Conservation (phyloP, 1,284 basidiomycete genomes). For the Ganoderma resinaceum region DNA sequence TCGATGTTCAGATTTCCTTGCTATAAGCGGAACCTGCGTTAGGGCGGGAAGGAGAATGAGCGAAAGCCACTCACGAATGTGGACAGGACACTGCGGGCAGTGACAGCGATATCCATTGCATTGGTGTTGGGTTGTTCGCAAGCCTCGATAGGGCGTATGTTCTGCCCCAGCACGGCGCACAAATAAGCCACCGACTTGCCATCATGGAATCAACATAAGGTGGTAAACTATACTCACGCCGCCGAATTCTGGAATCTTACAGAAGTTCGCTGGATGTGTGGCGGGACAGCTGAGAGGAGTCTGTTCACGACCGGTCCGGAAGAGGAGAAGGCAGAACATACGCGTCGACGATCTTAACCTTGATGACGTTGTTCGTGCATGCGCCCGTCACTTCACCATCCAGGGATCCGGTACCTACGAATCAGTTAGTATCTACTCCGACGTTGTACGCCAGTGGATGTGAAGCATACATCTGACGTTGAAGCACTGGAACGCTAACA, state of each 20-base stretch:
- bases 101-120: constrained; percentile 39
- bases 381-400: constrained; percentile 37
- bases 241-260: constrained; percentile 40
- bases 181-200: background rate
- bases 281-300: constrained; percentile 34
- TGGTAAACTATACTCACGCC: constrained; percentile 26
- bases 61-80: constrained; percentile 33
- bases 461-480: constrained; percentile 27
- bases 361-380: constrained; percentile 37
- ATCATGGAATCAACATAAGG: background rate
- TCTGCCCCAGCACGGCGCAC: constrained; percentile 16
- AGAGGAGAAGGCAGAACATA: constrained; percentile 18
- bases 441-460: background rate
- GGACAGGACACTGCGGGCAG: constrained; percentile 34
- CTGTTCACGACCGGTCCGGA: background rate
- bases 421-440: constrained; percentile 7
- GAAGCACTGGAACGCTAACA: constrained; percentile 29
- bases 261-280: constrained; percentile 39
- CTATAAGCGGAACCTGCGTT: constrained; percentile 7
- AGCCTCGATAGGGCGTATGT: constrained; percentile 34
- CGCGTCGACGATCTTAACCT: constrained; percentile 41
- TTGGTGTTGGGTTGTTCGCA: constrained; percentile 38
- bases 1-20: constrained; percentile 38
- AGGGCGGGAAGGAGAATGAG: background rate
- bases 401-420: constrained; percentile 34